These are phyloP conservation scores for Lepidopterella palustris DNA, from an alignment of 495 filamentous ascomycete species.

Conservation along the genomic window DNA sequence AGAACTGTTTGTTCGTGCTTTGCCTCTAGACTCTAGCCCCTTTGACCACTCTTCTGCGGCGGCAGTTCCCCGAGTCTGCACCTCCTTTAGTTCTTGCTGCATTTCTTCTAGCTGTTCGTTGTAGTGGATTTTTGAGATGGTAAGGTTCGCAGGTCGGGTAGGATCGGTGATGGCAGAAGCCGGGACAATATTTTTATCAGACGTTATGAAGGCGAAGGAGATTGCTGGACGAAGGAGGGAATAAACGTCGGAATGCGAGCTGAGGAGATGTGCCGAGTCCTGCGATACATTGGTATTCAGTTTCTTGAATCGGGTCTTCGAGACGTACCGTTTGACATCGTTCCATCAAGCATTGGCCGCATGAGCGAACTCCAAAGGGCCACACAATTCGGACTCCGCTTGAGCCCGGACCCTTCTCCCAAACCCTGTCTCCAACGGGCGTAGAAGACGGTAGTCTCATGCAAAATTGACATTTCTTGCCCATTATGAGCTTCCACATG, in stretches of 20 bases:
- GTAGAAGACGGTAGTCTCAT: slow-evolving; percentile 26
- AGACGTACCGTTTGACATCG: slow-evolving; percentile 53
- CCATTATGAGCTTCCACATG: slow-evolving; percentile 57
- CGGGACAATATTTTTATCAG: slow-evolving; percentile 49
- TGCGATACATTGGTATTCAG: slow-evolving; percentile 31
- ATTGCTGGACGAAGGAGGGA: slow-evolving; percentile 53
- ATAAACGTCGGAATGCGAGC: slow-evolving; percentile 48
- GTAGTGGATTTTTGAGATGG: slow-evolving; percentile 56
- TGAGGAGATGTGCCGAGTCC: slow-evolving; percentile 61
- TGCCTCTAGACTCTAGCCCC: slow-evolving; percentile 56
- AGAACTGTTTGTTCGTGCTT: slow-evolving; percentile 48
- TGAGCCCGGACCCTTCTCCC: slow-evolving; percentile 47
- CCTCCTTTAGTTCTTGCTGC: slow-evolving; percentile 49
- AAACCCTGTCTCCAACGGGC: slow-evolving; percentile 36
- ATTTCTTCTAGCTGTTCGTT: slow-evolving; percentile 52
- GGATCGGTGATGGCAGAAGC: slow-evolving; percentile 42
- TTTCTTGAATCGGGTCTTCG: not conserved
- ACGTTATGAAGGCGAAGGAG: slow-evolving; percentile 57
- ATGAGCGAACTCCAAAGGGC: slow-evolving; percentile 58
- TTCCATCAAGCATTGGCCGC: slow-evolving; percentile 53
- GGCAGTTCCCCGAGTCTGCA: slow-evolving; percentile 52
- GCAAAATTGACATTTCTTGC: slow-evolving; percentile 52
- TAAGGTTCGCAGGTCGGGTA: slow-evolving; percentile 41
- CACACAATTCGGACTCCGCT: slow-evolving; percentile 52
- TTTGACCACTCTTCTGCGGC: slow-evolving; percentile 68